phyloP scores from a whole-genome alignment of 306 rosid genomes.

The Vigna unguiculata region DNA sequence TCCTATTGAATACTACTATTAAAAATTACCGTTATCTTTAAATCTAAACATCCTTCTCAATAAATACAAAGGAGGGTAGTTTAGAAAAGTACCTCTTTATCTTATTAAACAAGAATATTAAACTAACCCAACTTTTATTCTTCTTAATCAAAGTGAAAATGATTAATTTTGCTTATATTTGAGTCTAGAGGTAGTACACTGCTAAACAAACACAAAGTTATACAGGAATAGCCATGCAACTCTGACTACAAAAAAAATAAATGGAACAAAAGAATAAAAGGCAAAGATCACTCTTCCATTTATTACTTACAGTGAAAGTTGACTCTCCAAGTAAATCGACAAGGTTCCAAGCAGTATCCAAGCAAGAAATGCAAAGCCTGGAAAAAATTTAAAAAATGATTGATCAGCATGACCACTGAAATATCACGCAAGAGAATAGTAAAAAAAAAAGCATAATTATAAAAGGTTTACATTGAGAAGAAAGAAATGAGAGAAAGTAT shows the following conservation, averaged over 20 bases:
- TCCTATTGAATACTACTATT: too few species aligned
- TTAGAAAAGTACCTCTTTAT: too few species aligned
- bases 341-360: slow-evolving; percentile 77
- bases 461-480: not conserved
- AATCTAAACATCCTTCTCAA: too few species aligned
- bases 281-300: slow-evolving; percentile 9
- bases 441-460: not conserved
- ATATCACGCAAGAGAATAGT: slow-evolving; percentile 9
- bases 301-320: slow-evolving; percentile 68
- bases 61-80: too few species aligned
- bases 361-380: slow-evolving; percentile 67
- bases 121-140: too few species aligned
- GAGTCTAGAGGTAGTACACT: not conserved
- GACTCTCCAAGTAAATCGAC: slow-evolving; percentile 63
- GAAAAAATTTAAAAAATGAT: slow-evolving; percentile 29
- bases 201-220: slow-evolving; percentile 29
- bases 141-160: too few species aligned
- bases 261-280: not conserved
- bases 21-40: too few species aligned
- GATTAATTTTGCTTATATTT: too few species aligned
- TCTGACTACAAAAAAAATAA: slow-evolving; percentile 22
- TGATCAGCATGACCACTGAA: slow-evolving; percentile 37
- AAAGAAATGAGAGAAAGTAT: slow-evolving; percentile 7
- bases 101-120: too few species aligned
- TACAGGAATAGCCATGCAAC: slow-evolving; percentile 24